Percentiles rank a stretch among this genome's conserved stretches.
Evolutionary conservation across 352 stramenopile species (phyloP).

Genomic region (Phytopythium boreale): DNA sequence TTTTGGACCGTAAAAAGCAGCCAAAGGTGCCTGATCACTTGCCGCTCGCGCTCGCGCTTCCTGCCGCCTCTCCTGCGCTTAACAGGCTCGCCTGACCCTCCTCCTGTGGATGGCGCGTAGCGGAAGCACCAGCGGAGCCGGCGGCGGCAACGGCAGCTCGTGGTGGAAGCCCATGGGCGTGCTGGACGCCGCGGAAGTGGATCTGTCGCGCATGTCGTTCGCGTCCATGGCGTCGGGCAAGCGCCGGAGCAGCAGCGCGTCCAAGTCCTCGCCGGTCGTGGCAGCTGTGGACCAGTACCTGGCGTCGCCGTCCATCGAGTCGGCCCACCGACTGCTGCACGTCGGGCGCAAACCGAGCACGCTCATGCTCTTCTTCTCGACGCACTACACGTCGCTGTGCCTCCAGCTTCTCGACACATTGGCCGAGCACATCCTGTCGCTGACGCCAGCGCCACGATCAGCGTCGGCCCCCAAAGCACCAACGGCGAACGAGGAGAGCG

Average conservation of each 20-base stretch:
- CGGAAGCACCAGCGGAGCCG: conserved; percentile 7
- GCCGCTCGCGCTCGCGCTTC: not conserved
- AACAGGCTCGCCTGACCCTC: not conserved
- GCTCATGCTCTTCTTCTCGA: conserved; percentile 41
- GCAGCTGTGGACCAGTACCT: conserved; percentile 40
- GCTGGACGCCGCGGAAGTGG: conserved; percentile 40
- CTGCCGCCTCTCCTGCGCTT: not conserved
- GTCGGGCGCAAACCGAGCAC: conserved; percentile 35
- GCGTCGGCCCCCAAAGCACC: not conserved
- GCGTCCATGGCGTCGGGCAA: conserved; percentile 21
- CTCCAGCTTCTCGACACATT: conserved; percentile 61
- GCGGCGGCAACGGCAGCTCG: conserved; percentile 11
- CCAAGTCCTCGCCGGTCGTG: conserved; percentile 24
- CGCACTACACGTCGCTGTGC: conserved; percentile 36
- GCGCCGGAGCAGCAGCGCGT: conserved; percentile 14
- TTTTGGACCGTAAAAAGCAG: not conserved
- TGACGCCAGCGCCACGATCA: conserved; percentile 9
- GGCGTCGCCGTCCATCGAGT: conserved; percentile 22
- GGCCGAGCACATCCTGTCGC: conserved; percentile 42
- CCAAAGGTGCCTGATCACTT: not conserved
- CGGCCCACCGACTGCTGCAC: conserved; percentile 37
- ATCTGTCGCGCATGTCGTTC: conserved; percentile 38
- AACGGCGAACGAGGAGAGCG: conserved; percentile 1
- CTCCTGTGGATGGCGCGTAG: conserved; percentile 9
- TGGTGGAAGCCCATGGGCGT: conserved; percentile 39